Percentiles rank a stretch among this genome's conserved stretches.
phyloP scores from a whole-genome alignment of 257 asterid genomes.

The Fraxinus pennsylvanica region DNA sequence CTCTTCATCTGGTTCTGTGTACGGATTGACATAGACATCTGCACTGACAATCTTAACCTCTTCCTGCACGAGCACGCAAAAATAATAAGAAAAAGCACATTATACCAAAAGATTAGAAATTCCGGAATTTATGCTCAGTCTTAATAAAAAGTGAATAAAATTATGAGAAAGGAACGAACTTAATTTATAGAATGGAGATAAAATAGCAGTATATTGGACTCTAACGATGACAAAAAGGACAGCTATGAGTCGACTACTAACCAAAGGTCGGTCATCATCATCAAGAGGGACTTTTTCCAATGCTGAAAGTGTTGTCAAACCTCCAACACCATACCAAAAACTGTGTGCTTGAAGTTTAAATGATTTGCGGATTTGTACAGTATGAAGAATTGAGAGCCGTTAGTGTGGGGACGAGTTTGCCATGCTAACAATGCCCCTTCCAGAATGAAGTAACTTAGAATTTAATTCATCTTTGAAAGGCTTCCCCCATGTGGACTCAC shows the following conservation, averaged over 20 bases:
- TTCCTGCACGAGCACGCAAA: conserved; percentile 54
- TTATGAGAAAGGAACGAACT: neutral
- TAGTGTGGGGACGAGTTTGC: conserved; percentile 95
- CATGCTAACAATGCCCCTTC: conserved; percentile 98
- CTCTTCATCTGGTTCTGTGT: conserved; percentile 77
- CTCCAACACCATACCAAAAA: conserved; percentile 95
- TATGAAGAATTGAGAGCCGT: conserved; percentile 95
- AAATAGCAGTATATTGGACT: conserved; percentile 7
- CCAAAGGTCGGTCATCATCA: conserved; percentile 83
- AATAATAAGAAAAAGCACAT: neutral
- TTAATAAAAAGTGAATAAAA: neutral
- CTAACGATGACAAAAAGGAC: conserved; percentile 10
- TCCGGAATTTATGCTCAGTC: neutral
- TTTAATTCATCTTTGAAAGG: conserved; percentile 90
- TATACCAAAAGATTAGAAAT: conserved; percentile 19
- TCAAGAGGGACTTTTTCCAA: conserved; percentile 91
- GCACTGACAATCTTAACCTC: conserved; percentile 80
- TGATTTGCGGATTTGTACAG: conserved; percentile 97
- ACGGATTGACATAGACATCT: conserved; percentile 82
- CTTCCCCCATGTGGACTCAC: conserved; percentile 95
- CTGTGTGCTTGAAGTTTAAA: conserved; percentile 87
- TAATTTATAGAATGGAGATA: neutral
- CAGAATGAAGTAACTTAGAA: conserved; percentile 91
- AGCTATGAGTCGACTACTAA: conserved; percentile 32
- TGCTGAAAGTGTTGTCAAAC: conserved; percentile 73